Conservation (phyloP, 495 filamentous ascomycete genomes). For the Bombardia bombarda region DNA sequence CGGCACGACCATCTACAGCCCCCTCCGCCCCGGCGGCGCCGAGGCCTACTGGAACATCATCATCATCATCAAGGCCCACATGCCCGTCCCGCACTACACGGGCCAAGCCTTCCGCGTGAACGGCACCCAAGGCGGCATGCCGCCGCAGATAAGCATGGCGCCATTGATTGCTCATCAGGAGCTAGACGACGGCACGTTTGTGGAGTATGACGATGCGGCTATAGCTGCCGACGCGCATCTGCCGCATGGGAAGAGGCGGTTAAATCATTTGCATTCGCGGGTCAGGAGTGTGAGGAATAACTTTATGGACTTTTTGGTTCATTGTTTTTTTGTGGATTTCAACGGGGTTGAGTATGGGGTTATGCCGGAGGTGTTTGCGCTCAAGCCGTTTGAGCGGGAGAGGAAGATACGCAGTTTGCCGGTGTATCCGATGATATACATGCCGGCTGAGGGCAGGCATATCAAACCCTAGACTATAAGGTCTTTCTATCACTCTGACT, state of each 20-base stretch:
- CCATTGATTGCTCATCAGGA: too few species aligned
- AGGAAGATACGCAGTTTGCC: slow-evolving; percentile 21
- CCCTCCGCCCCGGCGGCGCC: not conserved
- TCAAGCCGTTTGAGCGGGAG: slow-evolving; percentile 27
- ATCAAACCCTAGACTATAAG: not conserved
- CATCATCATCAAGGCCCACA: not conserved
- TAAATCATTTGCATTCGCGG: too few species aligned
- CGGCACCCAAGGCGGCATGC: slow-evolving; percentile 2
- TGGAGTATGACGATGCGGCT: too few species aligned
- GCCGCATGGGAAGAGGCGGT: too few species aligned
- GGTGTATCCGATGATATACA: slow-evolving; percentile 21
- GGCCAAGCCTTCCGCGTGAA: slow-evolving; percentile 6
- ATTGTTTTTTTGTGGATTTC: slow-evolving; percentile 27
- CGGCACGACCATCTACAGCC: slow-evolving; percentile 7
- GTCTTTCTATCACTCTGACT: not conserved
- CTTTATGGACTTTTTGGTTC: not conserved
- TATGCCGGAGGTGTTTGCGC: slow-evolving; percentile 16
- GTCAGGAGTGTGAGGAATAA: not conserved
- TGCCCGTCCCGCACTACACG: not conserved
- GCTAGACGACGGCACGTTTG: too few species aligned
- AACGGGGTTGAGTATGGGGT: slow-evolving; percentile 29
- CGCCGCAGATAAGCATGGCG: not conserved
- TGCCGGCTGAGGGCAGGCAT: not conserved
- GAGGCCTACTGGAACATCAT: not conserved
- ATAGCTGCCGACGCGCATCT: too few species aligned